Evolutionary conservation across 306 rosid genomes (phyloP), one percentile per base, ranked within the genome.

Genomic region (Cicer cuneatum): DNA sequence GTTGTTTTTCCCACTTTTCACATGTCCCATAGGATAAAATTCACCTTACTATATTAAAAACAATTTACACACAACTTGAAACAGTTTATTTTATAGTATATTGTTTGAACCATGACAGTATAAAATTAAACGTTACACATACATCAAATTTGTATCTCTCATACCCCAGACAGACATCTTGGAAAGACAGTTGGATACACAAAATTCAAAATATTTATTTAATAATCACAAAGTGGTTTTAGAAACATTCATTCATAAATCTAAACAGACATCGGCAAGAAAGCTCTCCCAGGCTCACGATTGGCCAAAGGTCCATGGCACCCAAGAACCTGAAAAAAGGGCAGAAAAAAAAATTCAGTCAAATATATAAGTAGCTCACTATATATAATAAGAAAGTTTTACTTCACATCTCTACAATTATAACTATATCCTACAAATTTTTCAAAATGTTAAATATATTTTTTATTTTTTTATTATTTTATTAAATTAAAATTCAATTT

Each of bases 221-320:
- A 1, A 41, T 7, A 39, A 64, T 16, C 14, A 63, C 35, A 41
- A 5, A 33, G 9, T 63, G 35, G n/a, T n/a, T n/a, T n/a, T 29
- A 46, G 66, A 14, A 64, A 61, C 81, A 10, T 45, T 15, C 15
- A 66, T 45, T 5, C 37, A 60, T 15, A 43, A 21, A 8, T 53
- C 66, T 85, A 82, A 72, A 81, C 87, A 59, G 75, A 78, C 43
- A 87, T 86, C 9, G 81, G 33, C 10, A 88, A 78, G 69, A 92
- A 90, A 42, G 96, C 98, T 76, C 76, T 82, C 61, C 96, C 94
- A 13, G 98, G 98, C 38, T 60, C 39, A 40, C 96, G 98, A 40
- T 59, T 57, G 0, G 98, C 87, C 76, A 88, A 81, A 69, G 86
- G 89, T 66, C 94, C 98, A 71, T 92, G 96, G 83, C 96, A 84